Base-by-base conservation (phyloP, 1,284 basidiomycete genomes). In the Ganoderma lucidum region DNA sequence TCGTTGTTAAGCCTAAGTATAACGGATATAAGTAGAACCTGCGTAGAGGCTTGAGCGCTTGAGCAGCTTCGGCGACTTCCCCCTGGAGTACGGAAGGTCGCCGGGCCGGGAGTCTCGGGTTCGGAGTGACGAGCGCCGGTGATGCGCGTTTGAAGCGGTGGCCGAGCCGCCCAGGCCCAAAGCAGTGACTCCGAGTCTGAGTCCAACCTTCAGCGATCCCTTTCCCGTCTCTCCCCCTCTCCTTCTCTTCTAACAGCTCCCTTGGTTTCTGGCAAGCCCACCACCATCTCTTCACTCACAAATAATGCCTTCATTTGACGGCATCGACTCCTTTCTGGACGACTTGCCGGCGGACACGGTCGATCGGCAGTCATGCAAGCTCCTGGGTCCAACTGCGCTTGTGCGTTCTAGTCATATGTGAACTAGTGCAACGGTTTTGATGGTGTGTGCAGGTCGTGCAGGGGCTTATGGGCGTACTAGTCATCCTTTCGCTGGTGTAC, bases 381-480 rank as follows among this genome's bases (percentile, higher is more conserved):
- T 92, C 2, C 80, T 92, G 6, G 91, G 90, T 3, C 90, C 90
- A 51, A 91, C 89, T 28, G 91, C 90, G 15, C 81, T 92, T 74
- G 90, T 90, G 76, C 77, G 85, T 78, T 37, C 23, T 55, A 39
- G 14, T 51, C 37, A 28, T 17, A 37, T 9, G 17, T 17, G 12
- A 42, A 39, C 45, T 15, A 41, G 9, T 28, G 28, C 14, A n/a
- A 28, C 10, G 4, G 15, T 6, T 35, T 37, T 64, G 17, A 67
- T 62, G 45, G 19, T 28, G 9, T 44, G 55, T 58, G n/a, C 64
- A 94, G 92, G 81, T 92, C 67, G 92, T 94, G 23, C 95, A 96
- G 80, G 91, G 81, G 3, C 83, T 95, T 64, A 94, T 99, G 93
- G 97, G 96, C 35, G 79, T 96, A 28, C 81, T 99, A 37, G 96